Conservation (phyloP, 305 asterid species). For the Rubia tinctorum region DNA sequence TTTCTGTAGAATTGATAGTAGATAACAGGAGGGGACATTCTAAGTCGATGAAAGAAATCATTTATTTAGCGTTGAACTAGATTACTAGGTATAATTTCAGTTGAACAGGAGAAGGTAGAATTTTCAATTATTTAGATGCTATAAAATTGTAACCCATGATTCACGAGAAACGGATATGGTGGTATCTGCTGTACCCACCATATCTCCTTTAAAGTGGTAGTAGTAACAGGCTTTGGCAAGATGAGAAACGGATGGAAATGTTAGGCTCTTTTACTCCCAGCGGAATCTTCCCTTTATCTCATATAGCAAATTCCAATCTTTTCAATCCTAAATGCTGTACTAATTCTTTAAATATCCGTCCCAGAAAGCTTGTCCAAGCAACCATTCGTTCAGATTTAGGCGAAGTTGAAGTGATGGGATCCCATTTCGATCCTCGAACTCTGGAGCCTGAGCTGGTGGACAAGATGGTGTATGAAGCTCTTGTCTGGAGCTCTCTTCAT, state of each 20-base stretch:
- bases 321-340: slow-evolving; percentile 7
- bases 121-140: too few species aligned
- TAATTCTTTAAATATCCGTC: slow-evolving; percentile 22
- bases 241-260: background rate
- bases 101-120: too few species aligned
- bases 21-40: too few species aligned
- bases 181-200: background rate
- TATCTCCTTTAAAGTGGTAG: background rate
- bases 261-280: background rate
- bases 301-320: slow-evolving; percentile 9
- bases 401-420: slow-evolving; percentile 19
- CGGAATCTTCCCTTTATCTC: background rate
- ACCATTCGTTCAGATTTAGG: slow-evolving; percentile 12
- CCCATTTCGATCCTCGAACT: slow-evolving; percentile 54
- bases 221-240: background rate
- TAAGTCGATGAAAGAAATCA: too few species aligned
- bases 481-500: slow-evolving; percentile 83
- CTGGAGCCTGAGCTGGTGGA: slow-evolving; percentile 54
- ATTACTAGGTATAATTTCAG: too few species aligned
- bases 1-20: too few species aligned
- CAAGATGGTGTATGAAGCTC: slow-evolving; percentile 65
- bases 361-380: slow-evolving; percentile 22
- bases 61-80: too few species aligned
- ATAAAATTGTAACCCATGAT: too few species aligned
- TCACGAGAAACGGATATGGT: too few species aligned